Base-by-base conservation (phyloP, 371 early-diverging fungal genomes). In the Circinella minor region DNA sequence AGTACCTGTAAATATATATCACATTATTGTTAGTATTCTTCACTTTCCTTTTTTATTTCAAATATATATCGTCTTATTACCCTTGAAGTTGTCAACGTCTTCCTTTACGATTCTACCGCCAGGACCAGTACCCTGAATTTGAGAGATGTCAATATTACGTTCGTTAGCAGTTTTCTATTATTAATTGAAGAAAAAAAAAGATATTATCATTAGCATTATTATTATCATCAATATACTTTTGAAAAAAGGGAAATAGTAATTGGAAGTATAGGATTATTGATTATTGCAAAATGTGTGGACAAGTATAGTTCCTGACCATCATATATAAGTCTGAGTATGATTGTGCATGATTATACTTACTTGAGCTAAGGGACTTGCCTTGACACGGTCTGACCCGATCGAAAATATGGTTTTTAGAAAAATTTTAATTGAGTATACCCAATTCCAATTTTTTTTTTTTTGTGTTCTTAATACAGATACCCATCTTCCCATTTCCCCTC, bases 41-140 rank as follows among this genome's bases (percentile, higher is more conserved):
- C 27, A 57, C 38, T 49, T 49, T 66, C n/a, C 71, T 76, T 54
- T 55, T 54, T 18, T 47, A n/a, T 49, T 37, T 71, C 71, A 47
- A 71, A 66, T 61, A 51, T 57, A 43, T 65, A 27, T 27, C 27
- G 27, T 27, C 27, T 27, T 27, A 36, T 69, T 20, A 78, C 82
- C 82, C 70, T 85, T 88, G 76, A 77, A 95, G 79, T 77, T 81
- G 77, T 93, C 90, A 47, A 98, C 92, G 79, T 99, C 99, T 36
- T 90, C 85, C 90, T 98, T 96, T 66, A 95, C 82, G 69, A 98
- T 92, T 69, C 98, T 89, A 68, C 96, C 96, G 65, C 90, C 78
- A 47, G 98, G 98, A 43, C 98, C 99, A 65, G 96, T 84, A 65
- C 98, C 99, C 67, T 83, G 81, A 63, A 99, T 83, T 61, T 89